A percentile compares a stretch with the other conserved stretches of the same genome.
Evolutionary conservation across 805 yeast species (phyloP).

Genomic region (Zygotorulaspora danielsina): DNA sequence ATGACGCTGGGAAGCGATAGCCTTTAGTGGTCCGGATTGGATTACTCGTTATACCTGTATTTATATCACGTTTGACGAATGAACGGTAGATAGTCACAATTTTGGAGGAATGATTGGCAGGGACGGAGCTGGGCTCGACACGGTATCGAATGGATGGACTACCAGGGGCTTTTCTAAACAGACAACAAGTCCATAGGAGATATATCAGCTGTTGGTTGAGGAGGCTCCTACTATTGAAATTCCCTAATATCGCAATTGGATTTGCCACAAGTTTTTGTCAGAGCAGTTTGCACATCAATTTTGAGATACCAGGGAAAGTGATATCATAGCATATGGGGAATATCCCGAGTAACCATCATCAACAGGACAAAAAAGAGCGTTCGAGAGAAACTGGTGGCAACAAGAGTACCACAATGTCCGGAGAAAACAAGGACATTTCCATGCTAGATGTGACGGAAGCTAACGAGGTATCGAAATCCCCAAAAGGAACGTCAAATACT

Average conservation of each 20-base stretch:
- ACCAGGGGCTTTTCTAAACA: too few relatives aligned
- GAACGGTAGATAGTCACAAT: background rate
- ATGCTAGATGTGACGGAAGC: constrained; percentile 30
- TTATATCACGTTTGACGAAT: background rate
- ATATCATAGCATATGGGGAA: constrained; percentile 12
- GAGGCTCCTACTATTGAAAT: too few relatives aligned
- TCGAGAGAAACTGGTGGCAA: background rate
- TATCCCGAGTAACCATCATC: constrained; percentile 12
- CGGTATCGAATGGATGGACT: too few relatives aligned
- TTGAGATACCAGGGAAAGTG: background rate
- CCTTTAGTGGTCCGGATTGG: background rate
- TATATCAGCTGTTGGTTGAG: too few relatives aligned
- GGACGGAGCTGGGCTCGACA: background rate
- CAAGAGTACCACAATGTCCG: constrained; percentile 3
- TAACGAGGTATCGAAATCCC: constrained; percentile 9
- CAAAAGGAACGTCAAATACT: constrained; percentile 4
- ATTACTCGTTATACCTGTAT: background rate
- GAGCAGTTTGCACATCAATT: background rate
- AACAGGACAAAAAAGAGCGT: constrained; percentile 3
- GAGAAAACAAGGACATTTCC: constrained; percentile 27
- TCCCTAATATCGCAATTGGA: background rate
- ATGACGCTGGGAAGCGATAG: too few relatives aligned
- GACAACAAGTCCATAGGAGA: too few relatives aligned
- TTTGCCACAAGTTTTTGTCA: background rate
- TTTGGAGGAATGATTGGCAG: background rate